Conservation (phyloP, 202 grass and related monocot species). For the Carex sylvatica region DNA sequence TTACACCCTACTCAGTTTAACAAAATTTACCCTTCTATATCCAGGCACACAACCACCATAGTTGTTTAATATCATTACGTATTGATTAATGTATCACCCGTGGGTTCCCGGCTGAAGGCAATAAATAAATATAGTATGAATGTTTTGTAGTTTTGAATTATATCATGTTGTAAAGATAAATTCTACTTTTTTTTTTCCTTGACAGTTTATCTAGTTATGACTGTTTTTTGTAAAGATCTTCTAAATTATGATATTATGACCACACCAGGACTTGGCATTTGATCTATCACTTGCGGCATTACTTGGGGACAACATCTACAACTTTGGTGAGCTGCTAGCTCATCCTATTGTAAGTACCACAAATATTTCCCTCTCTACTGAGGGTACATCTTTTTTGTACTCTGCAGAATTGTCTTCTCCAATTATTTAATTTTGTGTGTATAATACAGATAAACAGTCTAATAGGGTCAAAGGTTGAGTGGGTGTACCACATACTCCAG, state of each 20-base stretch:
- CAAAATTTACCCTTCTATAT: background rate
- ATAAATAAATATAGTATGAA: background rate
- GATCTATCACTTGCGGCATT: constrained; percentile 88
- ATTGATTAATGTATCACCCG: background rate
- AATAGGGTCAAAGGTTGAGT: constrained; percentile 83
- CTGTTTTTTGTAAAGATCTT: background rate
- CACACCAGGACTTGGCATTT: constrained; percentile 79
- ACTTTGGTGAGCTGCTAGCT: constrained; percentile 91
- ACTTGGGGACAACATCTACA: constrained; percentile 97
- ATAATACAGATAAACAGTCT: constrained; percentile 84
- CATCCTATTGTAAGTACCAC: constrained; percentile 73
- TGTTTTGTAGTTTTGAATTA: constrained; percentile 14
- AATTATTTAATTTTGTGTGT: constrained; percentile 14
- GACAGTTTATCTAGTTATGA: constrained; percentile 12
- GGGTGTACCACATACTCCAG: constrained; percentile 94
- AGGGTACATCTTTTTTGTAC: background rate
- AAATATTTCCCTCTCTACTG: background rate
- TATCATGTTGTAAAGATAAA: background rate
- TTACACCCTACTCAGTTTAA: background rate
- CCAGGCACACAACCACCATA: background rate
- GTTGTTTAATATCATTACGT: background rate
- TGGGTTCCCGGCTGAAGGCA: background rate
- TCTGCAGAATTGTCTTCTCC: background rate
- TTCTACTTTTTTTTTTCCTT: background rate
- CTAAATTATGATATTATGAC: background rate